Evolutionary conservation across 179 eudicot genomes (phyloP).

Genomic region (Beta corolliflora): DNA sequence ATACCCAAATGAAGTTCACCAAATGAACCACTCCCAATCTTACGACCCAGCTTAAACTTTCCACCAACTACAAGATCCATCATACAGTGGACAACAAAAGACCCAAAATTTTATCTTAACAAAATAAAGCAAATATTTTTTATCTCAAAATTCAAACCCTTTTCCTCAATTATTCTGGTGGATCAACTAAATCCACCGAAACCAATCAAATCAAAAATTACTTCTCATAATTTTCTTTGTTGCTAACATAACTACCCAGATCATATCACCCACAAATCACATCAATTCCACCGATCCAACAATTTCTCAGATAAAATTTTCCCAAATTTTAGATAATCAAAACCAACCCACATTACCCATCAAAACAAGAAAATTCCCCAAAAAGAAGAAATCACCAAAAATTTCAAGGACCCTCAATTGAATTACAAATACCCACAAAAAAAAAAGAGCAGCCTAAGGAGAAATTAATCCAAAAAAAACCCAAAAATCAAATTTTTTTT

Average conservation of each 20-base stretch:
- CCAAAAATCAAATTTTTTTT: neutral
- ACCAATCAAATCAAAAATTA: constrained; percentile 11
- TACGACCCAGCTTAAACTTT: constrained; percentile 76
- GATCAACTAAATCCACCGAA: constrained; percentile 24
- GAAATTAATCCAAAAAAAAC: neutral
- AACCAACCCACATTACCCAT: constrained; percentile 15
- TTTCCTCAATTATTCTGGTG: constrained; percentile 12
- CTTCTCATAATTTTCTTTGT: neutral
- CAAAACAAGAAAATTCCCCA: neutral
- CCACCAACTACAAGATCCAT: constrained; percentile 86
- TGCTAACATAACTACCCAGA: neutral
- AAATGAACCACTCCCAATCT: constrained; percentile 91
- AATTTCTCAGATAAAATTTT: neutral
- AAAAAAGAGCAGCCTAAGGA: neutral
- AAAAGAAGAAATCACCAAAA: neutral
- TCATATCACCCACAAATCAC: neutral
- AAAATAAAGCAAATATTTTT: neutral
- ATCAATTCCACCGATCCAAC: constrained; percentile 3
- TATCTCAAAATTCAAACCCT: neutral
- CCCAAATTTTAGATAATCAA: constrained; percentile 1
- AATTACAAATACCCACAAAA: neutral
- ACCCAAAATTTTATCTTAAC: neutral
- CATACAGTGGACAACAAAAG: constrained; percentile 3
- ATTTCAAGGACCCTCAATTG: neutral
- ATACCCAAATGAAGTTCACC: constrained; percentile 90